phyloP scores from a whole-genome alignment of 129 eudicot genomes.

The Centrapalus pauciflorus region DNA sequence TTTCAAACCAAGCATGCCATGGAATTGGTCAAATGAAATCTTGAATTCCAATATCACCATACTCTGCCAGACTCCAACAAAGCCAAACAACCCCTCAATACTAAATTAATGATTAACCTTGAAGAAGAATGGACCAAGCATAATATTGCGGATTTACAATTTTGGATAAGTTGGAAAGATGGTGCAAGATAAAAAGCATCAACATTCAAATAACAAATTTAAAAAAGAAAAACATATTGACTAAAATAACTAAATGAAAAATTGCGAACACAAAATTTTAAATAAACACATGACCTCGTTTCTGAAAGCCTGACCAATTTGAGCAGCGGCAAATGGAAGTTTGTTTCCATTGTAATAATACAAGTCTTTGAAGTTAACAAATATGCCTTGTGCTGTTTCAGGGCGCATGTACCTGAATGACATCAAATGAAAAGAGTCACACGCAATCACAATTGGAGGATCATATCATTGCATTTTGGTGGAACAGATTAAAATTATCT shows the following conservation, averaged over 20 bases:
- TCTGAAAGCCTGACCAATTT: constrained; percentile 86
- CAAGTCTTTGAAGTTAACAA: constrained; percentile 81
- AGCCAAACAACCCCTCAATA: too few relatives aligned
- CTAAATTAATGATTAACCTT: not conserved
- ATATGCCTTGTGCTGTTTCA: constrained; percentile 82
- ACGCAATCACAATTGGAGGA: not conserved
- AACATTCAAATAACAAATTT: not conserved
- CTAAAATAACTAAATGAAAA: not conserved
- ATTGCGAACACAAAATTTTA: constrained; percentile 10
- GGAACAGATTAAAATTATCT: not conserved
- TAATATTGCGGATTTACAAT: not conserved
- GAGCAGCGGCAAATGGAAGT: constrained; percentile 99
- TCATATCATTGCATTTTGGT: not conserved
- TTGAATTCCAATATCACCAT: too few relatives aligned
- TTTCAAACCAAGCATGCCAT: too few relatives aligned
- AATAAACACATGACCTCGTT: constrained; percentile 38
- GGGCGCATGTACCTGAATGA: constrained; percentile 74
- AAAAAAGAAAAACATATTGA: not conserved
- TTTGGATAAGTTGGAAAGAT: not conserved
- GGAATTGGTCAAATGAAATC: too few relatives aligned
- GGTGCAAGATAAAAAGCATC: not conserved
- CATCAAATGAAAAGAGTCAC: not conserved
- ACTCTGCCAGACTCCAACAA: too few relatives aligned
- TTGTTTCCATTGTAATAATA: constrained; percentile 92
- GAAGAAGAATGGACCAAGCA: not conserved